Conservation (phyloP, 202 grass and related monocot species). For the Hordeum pubiflorum region DNA sequence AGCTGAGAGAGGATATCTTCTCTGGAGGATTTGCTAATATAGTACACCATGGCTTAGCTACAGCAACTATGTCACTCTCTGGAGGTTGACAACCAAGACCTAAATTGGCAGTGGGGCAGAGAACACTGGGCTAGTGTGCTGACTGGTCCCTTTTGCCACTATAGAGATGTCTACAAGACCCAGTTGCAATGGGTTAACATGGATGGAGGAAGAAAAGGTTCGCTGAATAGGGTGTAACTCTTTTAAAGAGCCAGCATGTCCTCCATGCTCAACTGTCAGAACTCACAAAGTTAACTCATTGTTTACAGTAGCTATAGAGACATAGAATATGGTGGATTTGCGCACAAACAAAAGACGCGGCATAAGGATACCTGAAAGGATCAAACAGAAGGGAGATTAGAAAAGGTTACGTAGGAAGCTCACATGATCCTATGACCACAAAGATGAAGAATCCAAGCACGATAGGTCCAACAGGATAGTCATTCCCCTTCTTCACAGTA, state of each 20-base stretch:
- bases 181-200: neutral
- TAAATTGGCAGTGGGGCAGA: neutral
- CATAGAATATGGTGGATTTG: neutral
- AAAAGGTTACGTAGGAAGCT: neutral
- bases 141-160: neutral
- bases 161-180: neutral
- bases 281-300: neutral
- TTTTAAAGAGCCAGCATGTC: neutral
- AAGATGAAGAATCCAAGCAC: constrained; percentile 91
- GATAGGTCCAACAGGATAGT: constrained; percentile 79
- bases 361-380: neutral
- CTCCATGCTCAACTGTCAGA: neutral
- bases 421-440: constrained; percentile 93
- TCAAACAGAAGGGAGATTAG: neutral
- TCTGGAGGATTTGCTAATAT: neutral
- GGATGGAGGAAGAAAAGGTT: neutral
- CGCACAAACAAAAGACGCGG: neutral
- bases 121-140: neutral
- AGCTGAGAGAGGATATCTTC: neutral
- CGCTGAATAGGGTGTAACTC: neutral
- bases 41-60: neutral
- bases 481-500: constrained; percentile 67
- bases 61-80: neutral
- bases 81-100: neutral
- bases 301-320: neutral